Evolutionary conservation across 2,329 filamentous ascomycete species (phyloP), one percentile per base, ranked within the genome.

Genomic region (Aspergillus aculeatinus): DNA sequence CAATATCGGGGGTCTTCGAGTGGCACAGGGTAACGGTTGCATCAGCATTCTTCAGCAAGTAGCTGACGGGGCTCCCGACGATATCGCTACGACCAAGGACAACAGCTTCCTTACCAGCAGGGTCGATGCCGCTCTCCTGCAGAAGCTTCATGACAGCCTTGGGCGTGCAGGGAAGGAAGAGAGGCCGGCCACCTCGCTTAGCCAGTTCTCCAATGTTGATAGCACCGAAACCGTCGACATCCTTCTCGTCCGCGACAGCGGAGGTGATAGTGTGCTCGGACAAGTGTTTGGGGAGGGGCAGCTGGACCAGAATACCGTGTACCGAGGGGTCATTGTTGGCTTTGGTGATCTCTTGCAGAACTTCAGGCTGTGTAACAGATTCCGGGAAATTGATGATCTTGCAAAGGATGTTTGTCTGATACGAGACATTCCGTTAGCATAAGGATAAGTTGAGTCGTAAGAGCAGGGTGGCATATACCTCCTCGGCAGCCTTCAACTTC

Each of bases 11-110:
- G 4, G 93, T 98, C 80, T 89, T 89, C 64, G 92, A 96, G 78
- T 99, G 95, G 80, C 95, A 98, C 57, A 96, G 87, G 2, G 94
- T 98, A 67, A 99, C 95, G 31, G 95, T 99, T 49, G 95, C 95
- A 76, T 99, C 91, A 49, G 95, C 94, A 72, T 96, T 96, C 77
- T 93, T 95, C 67, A 99, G 83, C 67, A 99, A 83, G 74, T 96
- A 96, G 81, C 94, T 97, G 73, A 98, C 92, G 19, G 95, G 95
- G 76, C 92, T 96, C 67, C 95, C 95, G 35, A 99, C 95, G 71
- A 99, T 99, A 74, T 99, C 94, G 76, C 94, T 98, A 61, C 95
- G 87, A 52, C 95, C 95, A 53, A 99, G 82, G 16, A 99, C 94
- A 2, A 98, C 94, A 35, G 95, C 95, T 68, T 94, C 89, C 83